Evolutionary conservation across 2,329 filamentous ascomycete genomes (phyloP).

Genomic region (Sarocladium kiliense): DNA sequence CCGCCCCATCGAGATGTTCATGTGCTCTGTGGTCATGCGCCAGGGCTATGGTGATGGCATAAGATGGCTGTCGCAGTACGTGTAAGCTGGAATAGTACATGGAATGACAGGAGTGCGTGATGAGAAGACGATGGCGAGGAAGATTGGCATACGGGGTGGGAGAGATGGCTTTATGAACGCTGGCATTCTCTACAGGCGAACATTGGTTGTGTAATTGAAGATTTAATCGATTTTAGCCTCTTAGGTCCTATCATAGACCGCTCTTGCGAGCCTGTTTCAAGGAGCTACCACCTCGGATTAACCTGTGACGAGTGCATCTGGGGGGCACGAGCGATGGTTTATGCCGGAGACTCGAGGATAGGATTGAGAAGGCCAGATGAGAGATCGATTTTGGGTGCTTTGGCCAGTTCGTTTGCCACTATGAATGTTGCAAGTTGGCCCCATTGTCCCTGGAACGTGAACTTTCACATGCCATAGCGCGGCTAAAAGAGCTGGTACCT

Average conservation of each 20-base stretch:
- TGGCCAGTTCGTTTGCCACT: no score
- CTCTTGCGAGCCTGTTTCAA: neutral
- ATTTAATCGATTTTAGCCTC: neutral
- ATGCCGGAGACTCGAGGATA: no score
- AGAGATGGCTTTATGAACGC: conserved; percentile 22
- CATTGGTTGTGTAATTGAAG: conserved; percentile 25
- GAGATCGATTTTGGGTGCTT: no score
- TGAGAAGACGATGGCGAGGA: conserved; percentile 13
- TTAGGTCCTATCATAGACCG: neutral
- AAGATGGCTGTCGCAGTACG: conserved; percentile 89
- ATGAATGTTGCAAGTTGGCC: no score
- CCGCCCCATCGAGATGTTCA: conserved; percentile 93
- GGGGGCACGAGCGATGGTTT: no score
- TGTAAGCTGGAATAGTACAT: conserved; percentile 45
- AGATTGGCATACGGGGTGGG: conserved; percentile 15
- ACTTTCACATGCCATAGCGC: conserved; percentile 1
- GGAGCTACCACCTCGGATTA: neutral
- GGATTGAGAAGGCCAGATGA: no score
- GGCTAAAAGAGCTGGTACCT: no score
- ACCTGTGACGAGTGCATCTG: no score
- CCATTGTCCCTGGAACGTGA: neutral
- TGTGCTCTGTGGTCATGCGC: conserved; percentile 98
- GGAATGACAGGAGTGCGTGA: conserved; percentile 10
- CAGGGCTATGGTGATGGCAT: conserved; percentile 92
- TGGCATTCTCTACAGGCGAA: conserved; percentile 30